phyloP scores from a whole-genome alignment of 2,329 filamentous ascomycete genomes.

The Alternaria consortialis region DNA sequence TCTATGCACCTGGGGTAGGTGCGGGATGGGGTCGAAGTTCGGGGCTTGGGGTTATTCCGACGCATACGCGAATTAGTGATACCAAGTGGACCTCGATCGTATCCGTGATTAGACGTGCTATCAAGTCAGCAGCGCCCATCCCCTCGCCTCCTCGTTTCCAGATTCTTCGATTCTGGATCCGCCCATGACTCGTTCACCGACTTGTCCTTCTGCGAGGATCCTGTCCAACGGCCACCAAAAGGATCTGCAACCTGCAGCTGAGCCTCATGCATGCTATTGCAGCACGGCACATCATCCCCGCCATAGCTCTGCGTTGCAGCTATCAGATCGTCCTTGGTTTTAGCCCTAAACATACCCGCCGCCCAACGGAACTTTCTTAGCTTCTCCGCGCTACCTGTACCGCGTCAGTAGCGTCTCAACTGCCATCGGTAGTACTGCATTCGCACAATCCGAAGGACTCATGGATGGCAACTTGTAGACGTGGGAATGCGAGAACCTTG shows the following conservation, averaged over 20 bases:
- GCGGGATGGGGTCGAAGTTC: background rate
- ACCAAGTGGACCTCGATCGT: conserved; percentile 1
- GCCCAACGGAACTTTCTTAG: conserved; percentile 6
- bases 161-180: conserved; percentile 1
- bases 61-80: background rate
- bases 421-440: conserved; percentile 12
- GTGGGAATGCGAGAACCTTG: background rate
- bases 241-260: conserved; percentile 16
- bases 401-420: conserved; percentile 6
- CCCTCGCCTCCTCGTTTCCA: conserved; percentile 8
- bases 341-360: conserved; percentile 8
- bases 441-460: conserved; percentile 9
- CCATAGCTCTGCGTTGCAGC: conserved; percentile 6
- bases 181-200: conserved; percentile 19
- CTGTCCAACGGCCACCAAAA: conserved; percentile 18
- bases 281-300: conserved; percentile 18
- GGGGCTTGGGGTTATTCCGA: conserved; percentile 4
- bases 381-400: conserved; percentile 10
- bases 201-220: conserved; percentile 10
- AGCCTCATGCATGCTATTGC: conserved; percentile 15
- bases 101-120: conserved; percentile 1
- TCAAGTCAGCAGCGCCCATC: background rate
- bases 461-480: background rate
- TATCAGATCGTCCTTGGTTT: conserved; percentile 12
- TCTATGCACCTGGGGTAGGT: conserved; percentile 11